These are phyloP conservation scores for Bryoerythrophyllum caledonicum DNA, from an alignment of 225 moss, liverwort and hornwort genomes.

Conservation along the genomic window DNA sequence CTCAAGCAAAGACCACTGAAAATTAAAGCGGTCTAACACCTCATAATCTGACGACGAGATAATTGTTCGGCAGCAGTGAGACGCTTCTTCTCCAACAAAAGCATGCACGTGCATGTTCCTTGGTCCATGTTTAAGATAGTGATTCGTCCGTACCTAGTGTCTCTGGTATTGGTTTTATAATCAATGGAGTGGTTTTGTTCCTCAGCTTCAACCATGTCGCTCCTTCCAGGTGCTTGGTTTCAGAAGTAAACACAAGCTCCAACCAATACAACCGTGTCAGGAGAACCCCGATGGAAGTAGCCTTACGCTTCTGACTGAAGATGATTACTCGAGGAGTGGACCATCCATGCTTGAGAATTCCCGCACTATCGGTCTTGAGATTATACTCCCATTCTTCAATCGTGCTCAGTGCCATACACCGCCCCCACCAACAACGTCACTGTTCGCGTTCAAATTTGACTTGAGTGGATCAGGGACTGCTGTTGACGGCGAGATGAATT, in stretches of 20 bases:
- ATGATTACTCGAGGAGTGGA: neutral
- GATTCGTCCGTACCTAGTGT: conserved; percentile 12
- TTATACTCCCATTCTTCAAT: neutral
- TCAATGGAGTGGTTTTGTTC: neutral
- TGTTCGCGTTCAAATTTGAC: conserved; percentile 42
- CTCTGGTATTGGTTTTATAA: neutral
- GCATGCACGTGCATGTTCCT: neutral
- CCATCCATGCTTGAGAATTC: conserved; percentile 1
- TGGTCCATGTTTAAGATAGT: neutral
- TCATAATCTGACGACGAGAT: neutral
- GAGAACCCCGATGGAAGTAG: neutral
- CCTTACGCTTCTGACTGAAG: conserved; percentile 17
- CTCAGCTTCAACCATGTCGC: neutral
- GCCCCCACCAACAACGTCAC: conserved; percentile 52
- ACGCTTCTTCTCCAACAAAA: conserved; percentile 3
- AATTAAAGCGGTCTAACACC: no score
- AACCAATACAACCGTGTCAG: neutral
- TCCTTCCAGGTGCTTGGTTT: neutral
- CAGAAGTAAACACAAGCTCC: conserved; percentile 5
- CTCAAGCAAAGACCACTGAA: neutral
- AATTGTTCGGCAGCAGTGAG: neutral
- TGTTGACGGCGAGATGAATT: conserved; percentile 55
- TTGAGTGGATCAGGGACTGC: conserved; percentile 60
- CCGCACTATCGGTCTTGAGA: neutral
- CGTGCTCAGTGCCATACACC: conserved; percentile 57